Evolutionary conservation across 345 rosid genomes (phyloP), one percentile per base, ranked within the genome.

Genomic region (Populus deltoides): DNA sequence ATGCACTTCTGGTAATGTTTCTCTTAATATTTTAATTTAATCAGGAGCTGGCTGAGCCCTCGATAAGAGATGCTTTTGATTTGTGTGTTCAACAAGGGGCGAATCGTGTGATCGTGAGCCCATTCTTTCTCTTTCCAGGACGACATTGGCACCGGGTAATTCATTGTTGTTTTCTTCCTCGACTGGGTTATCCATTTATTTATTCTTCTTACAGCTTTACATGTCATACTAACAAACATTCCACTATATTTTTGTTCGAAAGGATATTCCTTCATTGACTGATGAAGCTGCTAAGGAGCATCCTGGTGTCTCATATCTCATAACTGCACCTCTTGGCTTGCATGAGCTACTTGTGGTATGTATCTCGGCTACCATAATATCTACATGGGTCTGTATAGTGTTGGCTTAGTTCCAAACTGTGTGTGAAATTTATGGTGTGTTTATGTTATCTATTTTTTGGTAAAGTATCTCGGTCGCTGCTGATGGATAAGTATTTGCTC

Each of bases 281-380:
- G 94, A 92, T 84, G 97, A 93, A 88, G 98, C 99, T 83, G 99
- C 98, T 74, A 89, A 87, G 85, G 92, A 91, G 66, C 92, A 88
- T 77, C 90, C 93, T 22, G 90, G 86, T 66, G 72, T 91, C 57
- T 80, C 92, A 20, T 93, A 91, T 76, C 79, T 95, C 33, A 81
- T 94, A 72, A 89, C 98, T 75, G 93, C 98, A 70, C 98, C 99
- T 35, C 98, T 95, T 41, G 99, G 98, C 69, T 83, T 90, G 81
- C 98, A 95, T 13, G 85, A 88, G 75, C 89, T 89, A 84, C 97
- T 95, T 68, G 90, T 93, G 87, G 99, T 92, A 91, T 84, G 84
- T 70, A 72, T 85, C 8, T 73, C 47, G 0, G 35, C n/a, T 62
- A 7, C 59, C 15, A 12, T 22, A 49, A 73, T 35, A 20, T 38